Evolutionary conservation across 108 stramenopile genomes (phyloP).

Genomic region (Cyclotella distinguenda): DNA sequence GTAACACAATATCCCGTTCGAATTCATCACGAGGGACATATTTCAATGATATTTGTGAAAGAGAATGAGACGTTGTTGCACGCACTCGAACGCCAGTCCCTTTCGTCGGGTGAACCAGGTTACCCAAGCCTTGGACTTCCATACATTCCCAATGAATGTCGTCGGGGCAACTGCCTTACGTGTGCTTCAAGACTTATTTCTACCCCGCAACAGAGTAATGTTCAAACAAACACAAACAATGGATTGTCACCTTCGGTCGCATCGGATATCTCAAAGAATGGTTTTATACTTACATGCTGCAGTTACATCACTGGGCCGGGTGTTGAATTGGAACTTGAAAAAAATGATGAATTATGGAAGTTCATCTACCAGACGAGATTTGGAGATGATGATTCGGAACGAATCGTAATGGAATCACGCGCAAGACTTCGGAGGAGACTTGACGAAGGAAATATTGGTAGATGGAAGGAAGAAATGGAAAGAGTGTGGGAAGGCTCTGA

Average conservation of each 20-base stretch:
- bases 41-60: slow-evolving; percentile 23
- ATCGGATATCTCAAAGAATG: slow-evolving; percentile 30
- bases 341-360: slow-evolving; percentile 59
- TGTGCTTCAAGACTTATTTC: slow-evolving; percentile 47
- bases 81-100: slow-evolving; percentile 45
- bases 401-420: slow-evolving; percentile 43
- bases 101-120: background rate
- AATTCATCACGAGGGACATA: slow-evolving; percentile 35
- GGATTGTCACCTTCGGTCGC: slow-evolving; percentile 63
- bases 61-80: slow-evolving; percentile 40
- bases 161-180: slow-evolving; percentile 76
- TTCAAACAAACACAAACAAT: slow-evolving; percentile 38
- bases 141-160: slow-evolving; percentile 65
- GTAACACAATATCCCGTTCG: slow-evolving; percentile 28
- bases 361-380: slow-evolving; percentile 51
- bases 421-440: slow-evolving; percentile 31
- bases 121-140: slow-evolving; percentile 43
- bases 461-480: slow-evolving; percentile 39
- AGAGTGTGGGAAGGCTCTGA: slow-evolving; percentile 12
- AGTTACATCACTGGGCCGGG: slow-evolving; percentile 58
- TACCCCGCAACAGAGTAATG: background rate
- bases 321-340: slow-evolving; percentile 53
- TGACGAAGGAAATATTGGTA: slow-evolving; percentile 34
- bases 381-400: slow-evolving; percentile 26
- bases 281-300: slow-evolving; percentile 66